A percentile compares a stretch with the other conserved stretches of the same genome.
Conservation (phyloP, 805 yeast genomes). For the Clavispora asparagi region DNA sequence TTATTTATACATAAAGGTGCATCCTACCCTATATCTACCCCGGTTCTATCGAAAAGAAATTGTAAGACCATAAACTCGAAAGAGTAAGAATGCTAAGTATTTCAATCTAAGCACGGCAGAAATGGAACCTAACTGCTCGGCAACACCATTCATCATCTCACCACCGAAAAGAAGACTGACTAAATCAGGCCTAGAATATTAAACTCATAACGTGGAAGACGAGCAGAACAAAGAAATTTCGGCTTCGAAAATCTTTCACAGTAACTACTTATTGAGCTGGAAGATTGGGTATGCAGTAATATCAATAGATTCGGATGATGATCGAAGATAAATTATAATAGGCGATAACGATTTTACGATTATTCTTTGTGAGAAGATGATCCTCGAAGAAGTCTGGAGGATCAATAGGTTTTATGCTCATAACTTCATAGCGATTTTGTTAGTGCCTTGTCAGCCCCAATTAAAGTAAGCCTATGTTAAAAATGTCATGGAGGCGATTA, state of each 20-base stretch:
- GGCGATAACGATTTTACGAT: neutral
- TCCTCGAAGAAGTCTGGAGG: neutral
- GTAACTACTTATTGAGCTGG: neutral
- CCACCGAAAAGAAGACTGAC: neutral
- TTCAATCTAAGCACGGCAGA: neutral
- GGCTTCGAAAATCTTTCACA: neutral
- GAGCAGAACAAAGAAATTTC: neutral
- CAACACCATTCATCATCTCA: neutral
- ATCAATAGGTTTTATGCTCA: neutral
- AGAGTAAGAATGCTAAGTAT: neutral
- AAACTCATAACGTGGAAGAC: neutral
- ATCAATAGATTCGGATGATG: neutral
- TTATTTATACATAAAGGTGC: too few species aligned
- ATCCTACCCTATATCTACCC: too few species aligned
- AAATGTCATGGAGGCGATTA: neutral
- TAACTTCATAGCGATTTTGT: too few species aligned
- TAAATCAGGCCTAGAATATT: neutral
- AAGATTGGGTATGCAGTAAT: neutral
- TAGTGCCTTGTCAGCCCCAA: too few species aligned
- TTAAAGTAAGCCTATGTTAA: too few species aligned
- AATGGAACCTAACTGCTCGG: neutral
- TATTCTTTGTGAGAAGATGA: neutral
- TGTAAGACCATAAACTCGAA: neutral
- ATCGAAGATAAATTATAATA: neutral
- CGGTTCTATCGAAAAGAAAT: too few species aligned